Evolutionary conservation across 495 filamentous ascomycete genomes (phyloP).

Genomic region (Neurospora pannonica): DNA sequence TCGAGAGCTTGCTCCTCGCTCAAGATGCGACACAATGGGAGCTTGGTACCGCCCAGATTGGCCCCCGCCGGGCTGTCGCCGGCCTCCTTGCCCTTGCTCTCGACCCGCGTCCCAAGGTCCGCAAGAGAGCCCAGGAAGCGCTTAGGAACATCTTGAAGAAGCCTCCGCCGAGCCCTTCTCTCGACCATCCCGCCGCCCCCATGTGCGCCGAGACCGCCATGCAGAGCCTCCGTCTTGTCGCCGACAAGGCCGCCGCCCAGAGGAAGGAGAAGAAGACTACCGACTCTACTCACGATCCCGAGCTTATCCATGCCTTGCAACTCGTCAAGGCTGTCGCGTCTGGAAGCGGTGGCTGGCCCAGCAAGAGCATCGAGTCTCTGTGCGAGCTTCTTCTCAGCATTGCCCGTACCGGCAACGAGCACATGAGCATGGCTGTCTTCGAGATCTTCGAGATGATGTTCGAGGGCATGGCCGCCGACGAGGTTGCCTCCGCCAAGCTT

Average conservation of each 20-base stretch:
- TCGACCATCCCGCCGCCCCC: slow-evolving; percentile 88
- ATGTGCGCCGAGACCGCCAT: slow-evolving; percentile 91
- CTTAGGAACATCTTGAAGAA: slow-evolving; percentile 70
- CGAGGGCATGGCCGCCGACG: slow-evolving; percentile 67
- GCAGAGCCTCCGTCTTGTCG: slow-evolving; percentile 60
- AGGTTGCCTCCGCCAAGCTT: slow-evolving; percentile 77
- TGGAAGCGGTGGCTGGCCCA: slow-evolving; percentile 92
- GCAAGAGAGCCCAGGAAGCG: slow-evolving; percentile 89
- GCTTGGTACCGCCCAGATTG: slow-evolving; percentile 68
- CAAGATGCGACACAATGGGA: slow-evolving; percentile 87
- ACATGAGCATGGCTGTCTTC: slow-evolving; percentile 89
- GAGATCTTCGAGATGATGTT: slow-evolving; percentile 97
- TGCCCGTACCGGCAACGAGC: slow-evolving; percentile 80
- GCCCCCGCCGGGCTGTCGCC: slow-evolving; percentile 79
- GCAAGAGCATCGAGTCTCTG: slow-evolving; percentile 82
- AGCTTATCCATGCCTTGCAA: slow-evolving; percentile 82
- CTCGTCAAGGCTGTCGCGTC: slow-evolving; percentile 78
- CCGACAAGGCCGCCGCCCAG: slow-evolving; percentile 45
- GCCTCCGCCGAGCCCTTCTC: slow-evolving; percentile 76
- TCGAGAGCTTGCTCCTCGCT: slow-evolving; percentile 77
- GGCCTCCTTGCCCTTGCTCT: slow-evolving; percentile 76
- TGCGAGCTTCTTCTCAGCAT: slow-evolving; percentile 84
- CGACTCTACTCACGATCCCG: slow-evolving; percentile 59
- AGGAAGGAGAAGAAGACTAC: slow-evolving; percentile 60
- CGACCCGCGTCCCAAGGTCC: slow-evolving; percentile 87